Conservation (phyloP, 106 monocot genomes). For the Cymbidium sinense region DNA sequence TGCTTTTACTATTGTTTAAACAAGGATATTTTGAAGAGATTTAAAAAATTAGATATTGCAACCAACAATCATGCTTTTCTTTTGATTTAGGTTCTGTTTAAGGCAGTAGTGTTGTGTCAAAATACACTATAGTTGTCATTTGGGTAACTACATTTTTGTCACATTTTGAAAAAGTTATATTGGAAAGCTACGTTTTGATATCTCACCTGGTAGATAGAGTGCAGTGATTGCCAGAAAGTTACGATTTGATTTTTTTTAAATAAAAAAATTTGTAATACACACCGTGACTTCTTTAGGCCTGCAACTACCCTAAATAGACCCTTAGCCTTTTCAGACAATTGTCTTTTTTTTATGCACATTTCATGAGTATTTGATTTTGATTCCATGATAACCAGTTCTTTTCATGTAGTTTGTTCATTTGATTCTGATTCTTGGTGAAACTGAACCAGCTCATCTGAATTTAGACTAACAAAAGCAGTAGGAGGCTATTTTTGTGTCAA, state of each 20-base stretch:
- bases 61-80: background rate
- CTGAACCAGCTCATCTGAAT: background rate
- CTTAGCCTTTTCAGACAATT: background rate
- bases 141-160: too few species aligned
- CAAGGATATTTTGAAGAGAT: background rate
- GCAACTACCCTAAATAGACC: too few species aligned
- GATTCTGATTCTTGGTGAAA: background rate
- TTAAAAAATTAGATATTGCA: background rate
- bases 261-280: too few species aligned
- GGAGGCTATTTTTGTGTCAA: background rate
- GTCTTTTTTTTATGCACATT: background rate
- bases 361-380: background rate
- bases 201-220: too few species aligned
- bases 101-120: too few species aligned
- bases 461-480: background rate
- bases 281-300: too few species aligned
- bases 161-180: too few species aligned
- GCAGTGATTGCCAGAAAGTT: too few species aligned
- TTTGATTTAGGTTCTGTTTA: background rate
- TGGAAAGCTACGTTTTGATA: too few species aligned
- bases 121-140: too few species aligned
- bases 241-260: too few species aligned
- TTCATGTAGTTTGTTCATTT: background rate
- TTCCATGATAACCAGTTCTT: background rate
- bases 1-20: background rate